Evolutionary conservation across 2,329 filamentous ascomycete species (phyloP), one percentile per base, ranked within the genome.

Genomic region (Hypoxylon sp.): DNA sequence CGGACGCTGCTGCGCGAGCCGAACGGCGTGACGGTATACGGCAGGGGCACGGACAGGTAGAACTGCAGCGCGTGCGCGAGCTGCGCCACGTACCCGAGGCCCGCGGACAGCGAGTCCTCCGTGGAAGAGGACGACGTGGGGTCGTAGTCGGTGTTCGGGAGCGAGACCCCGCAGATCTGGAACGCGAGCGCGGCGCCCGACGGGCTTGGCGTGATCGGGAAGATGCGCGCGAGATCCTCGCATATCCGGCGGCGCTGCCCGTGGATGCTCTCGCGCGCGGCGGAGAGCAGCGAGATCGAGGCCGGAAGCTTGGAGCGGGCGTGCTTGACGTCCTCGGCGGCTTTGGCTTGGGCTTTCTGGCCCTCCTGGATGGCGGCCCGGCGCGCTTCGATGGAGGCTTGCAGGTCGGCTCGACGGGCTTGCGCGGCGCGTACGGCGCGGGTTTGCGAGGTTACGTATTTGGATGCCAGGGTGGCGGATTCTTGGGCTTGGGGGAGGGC

Each of bases 241-340:
- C 91, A 92, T 46, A 97, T 90, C 25, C 94, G 87, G 9, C 92
- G 84, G 15, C 92, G 83, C 70, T 97, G 94, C n/a, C 89, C 90
- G 50, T 81, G 84, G n/a, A 91, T 88, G 13, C 85, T 82, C 40
- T 87, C 84, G 30, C 78, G 77, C 0, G 82, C 85, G 36, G 78
- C 71, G 3, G 77, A 75, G 1, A 88, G 71, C 1, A 87, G 74
- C 4, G 75, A 71, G 25, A 77, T 77, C 8, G 83, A 84, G 1
- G 80, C 73, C 0, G 73, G 67, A 21, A 93, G 74, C 59, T 86
- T 83, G 23, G 81, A 74, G 36, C 76, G 74, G 5, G 83, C 86
- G 57, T 84, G 78, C 8, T 77, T 73, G 5, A 94, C 81, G 60
- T 90, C 83, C 5, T 75, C 74, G 3, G 81, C 77, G 0, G 83